Conservation (phyloP, 2,329 filamentous ascomycete genomes). For the Chaetoscypha palmicola region DNA sequence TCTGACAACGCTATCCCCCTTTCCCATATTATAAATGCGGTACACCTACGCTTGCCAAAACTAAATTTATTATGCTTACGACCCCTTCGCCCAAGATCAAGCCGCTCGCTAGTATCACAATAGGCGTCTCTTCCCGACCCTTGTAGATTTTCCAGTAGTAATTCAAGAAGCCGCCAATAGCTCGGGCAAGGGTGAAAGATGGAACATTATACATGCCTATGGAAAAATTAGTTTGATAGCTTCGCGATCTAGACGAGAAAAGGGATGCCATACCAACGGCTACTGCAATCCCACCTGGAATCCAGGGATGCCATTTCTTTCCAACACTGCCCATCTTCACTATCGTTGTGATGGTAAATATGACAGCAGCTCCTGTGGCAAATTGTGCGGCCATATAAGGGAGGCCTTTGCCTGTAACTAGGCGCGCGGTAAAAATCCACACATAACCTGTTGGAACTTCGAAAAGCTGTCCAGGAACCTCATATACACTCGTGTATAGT, state of each 20-base stretch:
- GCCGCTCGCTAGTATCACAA: slow-evolving; percentile 85
- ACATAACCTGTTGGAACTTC: slow-evolving; percentile 93
- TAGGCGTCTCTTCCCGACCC: slow-evolving; percentile 57
- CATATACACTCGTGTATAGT: slow-evolving; percentile 83
- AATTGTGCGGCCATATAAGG: slow-evolving; percentile 78
- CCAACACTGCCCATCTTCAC: slow-evolving; percentile 52
- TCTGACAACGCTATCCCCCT: background rate
- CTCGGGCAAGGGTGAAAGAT: slow-evolving; percentile 85
- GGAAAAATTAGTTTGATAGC: background rate
- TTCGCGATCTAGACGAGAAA: too few relatives aligned
- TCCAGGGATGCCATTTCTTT: slow-evolving; percentile 61
- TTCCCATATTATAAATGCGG: slow-evolving; percentile 52
- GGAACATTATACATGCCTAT: slow-evolving; percentile 94
- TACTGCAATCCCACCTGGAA: slow-evolving; percentile 92
- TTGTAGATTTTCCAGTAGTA: slow-evolving; percentile 66
- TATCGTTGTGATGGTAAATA: slow-evolving; percentile 68
- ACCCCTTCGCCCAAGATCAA: slow-evolving; percentile 90
- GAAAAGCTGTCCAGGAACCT: slow-evolving; percentile 81
- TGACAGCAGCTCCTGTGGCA: slow-evolving; percentile 62
- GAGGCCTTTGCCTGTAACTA: slow-evolving; percentile 85
- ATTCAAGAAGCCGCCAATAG: slow-evolving; percentile 67
- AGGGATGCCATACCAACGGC: slow-evolving; percentile 81
- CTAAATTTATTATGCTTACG: slow-evolving; percentile 82
- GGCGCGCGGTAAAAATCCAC: slow-evolving; percentile 91
- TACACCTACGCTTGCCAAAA: slow-evolving; percentile 69